A percentile compares a stretch with the other conserved stretches of the same genome.
Conservation (phyloP, 805 yeast genomes). For the Sugiyamaella marilandica region DNA sequence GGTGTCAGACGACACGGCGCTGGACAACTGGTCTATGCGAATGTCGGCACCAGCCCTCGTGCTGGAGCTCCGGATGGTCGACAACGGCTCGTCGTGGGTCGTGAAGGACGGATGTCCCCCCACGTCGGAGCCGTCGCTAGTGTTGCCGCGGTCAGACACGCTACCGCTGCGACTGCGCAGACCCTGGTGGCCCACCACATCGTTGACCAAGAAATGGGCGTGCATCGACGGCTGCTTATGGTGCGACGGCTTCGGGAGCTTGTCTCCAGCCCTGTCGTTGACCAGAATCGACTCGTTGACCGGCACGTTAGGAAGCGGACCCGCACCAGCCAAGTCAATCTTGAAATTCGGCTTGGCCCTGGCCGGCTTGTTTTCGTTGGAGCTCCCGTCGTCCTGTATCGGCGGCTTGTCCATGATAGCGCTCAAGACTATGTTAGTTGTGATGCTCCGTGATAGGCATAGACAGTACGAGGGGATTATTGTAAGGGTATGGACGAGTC, state of each 20-base stretch:
- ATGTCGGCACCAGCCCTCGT: not conserved
- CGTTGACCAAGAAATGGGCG: slow-evolving; percentile 73
- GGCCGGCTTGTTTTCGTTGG: not conserved
- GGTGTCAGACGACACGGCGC: slow-evolving; percentile 21
- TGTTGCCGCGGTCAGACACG: slow-evolving; percentile 23
- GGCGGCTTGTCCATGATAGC: not conserved
- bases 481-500: too few relatives aligned
- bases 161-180: slow-evolving; percentile 35
- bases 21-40: not conserved
- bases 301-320: not conserved
- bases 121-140: slow-evolving; percentile 5
- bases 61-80: not conserved
- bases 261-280: slow-evolving; percentile 6
- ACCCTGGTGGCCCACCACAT: slow-evolving; percentile 51
- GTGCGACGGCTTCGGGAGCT: slow-evolving; percentile 30
- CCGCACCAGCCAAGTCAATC: not conserved
- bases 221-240: slow-evolving; percentile 62
- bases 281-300: slow-evolving; percentile 5
- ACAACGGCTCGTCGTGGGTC: slow-evolving; percentile 16
- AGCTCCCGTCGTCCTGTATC: not conserved
- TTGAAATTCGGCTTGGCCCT: not conserved
- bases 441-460: too few relatives aligned
- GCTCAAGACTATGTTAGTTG: too few relatives aligned
- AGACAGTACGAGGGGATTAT: too few relatives aligned
- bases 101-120: not conserved